Conservation (phyloP, 306 rosid species). For the Mimosa bimucronata region DNA sequence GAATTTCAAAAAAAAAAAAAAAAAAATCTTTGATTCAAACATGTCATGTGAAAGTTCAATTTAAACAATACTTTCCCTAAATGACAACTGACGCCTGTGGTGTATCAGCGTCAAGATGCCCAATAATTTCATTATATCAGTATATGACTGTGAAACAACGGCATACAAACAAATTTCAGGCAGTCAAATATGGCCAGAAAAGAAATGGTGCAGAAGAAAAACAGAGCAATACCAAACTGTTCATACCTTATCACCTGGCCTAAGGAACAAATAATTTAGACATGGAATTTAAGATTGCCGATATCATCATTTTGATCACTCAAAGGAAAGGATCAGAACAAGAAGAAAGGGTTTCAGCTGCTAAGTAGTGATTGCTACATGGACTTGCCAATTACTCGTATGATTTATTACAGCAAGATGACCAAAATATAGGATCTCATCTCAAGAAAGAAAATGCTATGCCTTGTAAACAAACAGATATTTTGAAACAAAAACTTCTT, state of each 20-base stretch:
- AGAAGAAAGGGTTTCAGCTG: background rate
- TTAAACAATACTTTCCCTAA: slow-evolving; percentile 2
- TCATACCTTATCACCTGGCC: slow-evolving; percentile 15
- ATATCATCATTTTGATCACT: slow-evolving; percentile 7
- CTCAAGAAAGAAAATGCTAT: background rate
- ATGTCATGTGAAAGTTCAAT: slow-evolving; percentile 22
- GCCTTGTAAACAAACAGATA: background rate
- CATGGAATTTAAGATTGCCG: background rate
- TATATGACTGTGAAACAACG: background rate
- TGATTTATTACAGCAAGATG: slow-evolving; percentile 1
- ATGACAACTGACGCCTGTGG: background rate
- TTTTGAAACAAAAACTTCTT: slow-evolving; percentile 15
- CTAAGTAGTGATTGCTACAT: background rate
- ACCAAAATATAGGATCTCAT: slow-evolving; percentile 3
- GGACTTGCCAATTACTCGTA: background rate
- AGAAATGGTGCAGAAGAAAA: slow-evolving; percentile 13
- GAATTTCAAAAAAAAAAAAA: slow-evolving; percentile 12
- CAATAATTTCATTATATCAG: slow-evolving; percentile 10
- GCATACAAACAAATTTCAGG: background rate
- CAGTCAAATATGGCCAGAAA: slow-evolving; percentile 8
- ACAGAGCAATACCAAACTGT: slow-evolving; percentile 4
- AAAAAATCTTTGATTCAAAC: slow-evolving; percentile 3
- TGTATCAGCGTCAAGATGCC: slow-evolving; percentile 4
- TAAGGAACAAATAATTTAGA: background rate
- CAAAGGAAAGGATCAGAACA: slow-evolving; percentile 10